phyloP scores from a whole-genome alignment of 345 rosid genomes.

The Heritiera littoralis region DNA sequence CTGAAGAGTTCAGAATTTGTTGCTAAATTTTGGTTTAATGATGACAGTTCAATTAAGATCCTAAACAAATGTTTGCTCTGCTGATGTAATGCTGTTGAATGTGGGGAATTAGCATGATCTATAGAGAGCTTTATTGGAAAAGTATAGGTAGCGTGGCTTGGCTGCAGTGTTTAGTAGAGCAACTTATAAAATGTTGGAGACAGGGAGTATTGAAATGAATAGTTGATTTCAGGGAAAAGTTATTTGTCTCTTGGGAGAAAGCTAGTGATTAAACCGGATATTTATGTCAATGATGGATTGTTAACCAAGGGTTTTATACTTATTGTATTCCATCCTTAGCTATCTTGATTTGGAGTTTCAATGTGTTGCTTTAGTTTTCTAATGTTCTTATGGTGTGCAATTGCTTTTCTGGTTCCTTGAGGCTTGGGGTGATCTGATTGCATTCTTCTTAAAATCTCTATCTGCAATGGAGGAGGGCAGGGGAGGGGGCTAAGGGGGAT shows the following conservation, averaged over 20 bases:
- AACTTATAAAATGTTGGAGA: not conserved
- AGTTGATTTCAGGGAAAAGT: not conserved
- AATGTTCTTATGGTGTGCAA: not conserved
- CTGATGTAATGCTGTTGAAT: constrained; percentile 2
- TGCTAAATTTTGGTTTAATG: not conserved
- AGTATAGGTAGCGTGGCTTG: not conserved
- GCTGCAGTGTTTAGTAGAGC: not conserved
- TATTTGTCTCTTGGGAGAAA: not conserved
- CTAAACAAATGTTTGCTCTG: not conserved
- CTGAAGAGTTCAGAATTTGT: not conserved
- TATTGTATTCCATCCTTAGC: not conserved
- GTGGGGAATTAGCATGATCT: constrained; percentile 6
- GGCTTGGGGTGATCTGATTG: not conserved
- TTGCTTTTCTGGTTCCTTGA: constrained; percentile 11
- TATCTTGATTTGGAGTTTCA: not conserved
- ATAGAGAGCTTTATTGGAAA: not conserved
- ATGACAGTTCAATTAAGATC: not conserved
- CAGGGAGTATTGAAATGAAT: not conserved
- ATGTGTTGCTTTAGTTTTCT: not conserved
- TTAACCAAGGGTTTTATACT: not conserved
- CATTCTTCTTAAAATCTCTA: not conserved
- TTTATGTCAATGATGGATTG: constrained; percentile 6
- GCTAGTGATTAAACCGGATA: not conserved
- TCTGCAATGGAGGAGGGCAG: too few relatives aligned
- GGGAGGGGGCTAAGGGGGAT: too few relatives aligned